Base-by-base conservation (phyloP, 2,329 filamentous ascomycete genomes). In the Conoideocrella luteorostrata region DNA sequence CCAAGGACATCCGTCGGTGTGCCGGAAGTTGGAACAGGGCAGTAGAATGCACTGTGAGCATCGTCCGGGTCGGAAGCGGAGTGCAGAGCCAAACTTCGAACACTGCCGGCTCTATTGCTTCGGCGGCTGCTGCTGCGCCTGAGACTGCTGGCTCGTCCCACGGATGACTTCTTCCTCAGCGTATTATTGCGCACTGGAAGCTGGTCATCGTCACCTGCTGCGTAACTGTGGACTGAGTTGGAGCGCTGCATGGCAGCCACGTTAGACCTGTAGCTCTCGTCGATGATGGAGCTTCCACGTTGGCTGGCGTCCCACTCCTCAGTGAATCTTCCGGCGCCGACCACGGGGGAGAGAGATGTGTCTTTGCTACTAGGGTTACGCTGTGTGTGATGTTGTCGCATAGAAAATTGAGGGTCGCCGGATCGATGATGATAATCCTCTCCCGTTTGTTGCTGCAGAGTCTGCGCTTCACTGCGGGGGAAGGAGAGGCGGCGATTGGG, bases 1-100 rank as follows among this genome's bases (percentile, higher is more conserved):
- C 88, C 86, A 23, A 98, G 74, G 40, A 86, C 75, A 46, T 97
- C 91, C 2, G 93, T 97, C 2, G 93, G 93, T 41, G 82, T 89
- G 4, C 88, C 88, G 15, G 78, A 79, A 5, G 88, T 96, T 3
- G 90, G 93, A 26, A 98, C 84, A 1, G 93, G 93, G 39, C 88
- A 89, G 62, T 82, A 84, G 61, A 96, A 96, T 34, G 85, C 88
- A 65, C 86, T 96, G 60, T 90, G 85, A 52, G 75, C 72, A 59
- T 88, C 82, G 47, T 84, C 78, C 48, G 78, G 75, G 47, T 88
- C 83, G 23, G 72, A 73, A 5, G 72, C 77, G 47, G 86, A 81
- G 47, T 87, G 86, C 45, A 89, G 68, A 21, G 77, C 80, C 45
- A 95, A 72, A 56, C 89, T 94, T 54, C 82, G 80, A 41, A 96